Conservation (phyloP, 768 basidiomycete species). For the Naganishia friedmannii region DNA sequence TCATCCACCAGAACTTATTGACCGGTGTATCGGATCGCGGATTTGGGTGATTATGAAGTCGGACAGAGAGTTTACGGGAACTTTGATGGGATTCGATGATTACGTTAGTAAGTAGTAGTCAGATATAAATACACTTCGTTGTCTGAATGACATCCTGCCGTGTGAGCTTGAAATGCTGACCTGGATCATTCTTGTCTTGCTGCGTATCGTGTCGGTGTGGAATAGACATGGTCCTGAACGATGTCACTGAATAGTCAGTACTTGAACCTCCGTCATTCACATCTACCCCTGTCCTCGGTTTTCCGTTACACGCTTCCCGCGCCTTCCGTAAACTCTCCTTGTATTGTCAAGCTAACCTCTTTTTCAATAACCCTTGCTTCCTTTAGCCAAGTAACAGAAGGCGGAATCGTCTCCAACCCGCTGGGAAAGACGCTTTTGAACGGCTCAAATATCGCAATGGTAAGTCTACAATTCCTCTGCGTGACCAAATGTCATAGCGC, state of each 20-base stretch:
- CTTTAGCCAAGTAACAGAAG: slow-evolving; percentile 80
- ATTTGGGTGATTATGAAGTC: slow-evolving; percentile 99
- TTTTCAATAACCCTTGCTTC: not conserved
- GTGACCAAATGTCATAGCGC: not conserved
- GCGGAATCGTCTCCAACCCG: slow-evolving; percentile 69
- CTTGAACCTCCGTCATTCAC: not conserved
- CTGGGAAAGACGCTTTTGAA: slow-evolving; percentile 62
- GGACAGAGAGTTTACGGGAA: slow-evolving; percentile 94
- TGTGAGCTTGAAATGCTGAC: slow-evolving; percentile 9
- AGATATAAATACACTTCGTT: not conserved
- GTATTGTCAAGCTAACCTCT: not conserved
- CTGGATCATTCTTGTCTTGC: not conserved
- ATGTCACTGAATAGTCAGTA: slow-evolving; percentile 91
- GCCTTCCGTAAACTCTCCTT: not conserved
- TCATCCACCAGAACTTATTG: slow-evolving; percentile 74
- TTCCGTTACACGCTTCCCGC: not conserved
- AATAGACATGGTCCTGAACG: slow-evolving; percentile 64
- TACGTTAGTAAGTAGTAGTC: slow-evolving; percentile 93
- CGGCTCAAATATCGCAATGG: slow-evolving; percentile 78
- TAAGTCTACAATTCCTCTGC: slow-evolving; percentile 52
- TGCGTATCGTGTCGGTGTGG: not conserved
- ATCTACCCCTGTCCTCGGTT: not conserved
- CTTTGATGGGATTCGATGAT: slow-evolving; percentile 92
- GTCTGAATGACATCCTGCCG: not conserved
- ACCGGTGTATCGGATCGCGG: slow-evolving; percentile 91